These are phyloP conservation scores for Theobroma grandiflorum DNA, from an alignment of 441 rosid genomes.

Conservation along the genomic window DNA sequence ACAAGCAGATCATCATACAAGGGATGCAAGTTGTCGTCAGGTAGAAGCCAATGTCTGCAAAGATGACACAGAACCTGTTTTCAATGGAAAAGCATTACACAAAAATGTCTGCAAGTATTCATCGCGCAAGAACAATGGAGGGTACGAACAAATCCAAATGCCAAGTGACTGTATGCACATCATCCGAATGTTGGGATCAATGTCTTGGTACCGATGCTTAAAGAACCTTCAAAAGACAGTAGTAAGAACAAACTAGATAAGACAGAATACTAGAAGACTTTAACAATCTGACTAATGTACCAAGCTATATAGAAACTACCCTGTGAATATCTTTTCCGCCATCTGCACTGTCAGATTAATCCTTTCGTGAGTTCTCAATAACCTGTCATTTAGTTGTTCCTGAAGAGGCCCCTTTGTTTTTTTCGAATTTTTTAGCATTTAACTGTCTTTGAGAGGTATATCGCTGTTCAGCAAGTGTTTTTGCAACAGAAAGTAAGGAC, in stretches of 20 bases:
- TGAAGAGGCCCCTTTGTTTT: slow-evolving; percentile 75
- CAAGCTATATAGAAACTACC: slow-evolving; percentile 51
- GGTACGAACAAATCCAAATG: slow-evolving; percentile 85
- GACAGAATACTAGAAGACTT: no score
- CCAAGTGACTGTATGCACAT: slow-evolving; percentile 96
- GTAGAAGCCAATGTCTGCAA: slow-evolving; percentile 87
- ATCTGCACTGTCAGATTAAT: slow-evolving; percentile 81
- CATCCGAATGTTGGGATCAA: slow-evolving; percentile 83
- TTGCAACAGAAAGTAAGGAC: slow-evolving; percentile 84
- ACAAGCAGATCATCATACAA: slow-evolving; percentile 81
- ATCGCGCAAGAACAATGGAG: slow-evolving; percentile 88
- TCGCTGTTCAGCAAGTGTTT: slow-evolving; percentile 80
- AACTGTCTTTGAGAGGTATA: slow-evolving; percentile 94
- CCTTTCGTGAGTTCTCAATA: slow-evolving; percentile 76
- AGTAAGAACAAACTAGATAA: neutral
- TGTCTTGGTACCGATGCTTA: slow-evolving; percentile 92
- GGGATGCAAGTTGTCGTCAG: slow-evolving; percentile 95
- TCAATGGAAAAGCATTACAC: slow-evolving; percentile 18
- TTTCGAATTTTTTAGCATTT: slow-evolving; percentile 86
- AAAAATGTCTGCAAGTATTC: slow-evolving; percentile 64
- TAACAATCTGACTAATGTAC: neutral
- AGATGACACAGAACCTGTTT: slow-evolving; percentile 25
- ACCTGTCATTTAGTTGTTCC: slow-evolving; percentile 83
- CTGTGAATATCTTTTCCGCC: slow-evolving; percentile 95
- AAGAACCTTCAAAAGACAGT: slow-evolving; percentile 70